These are phyloP conservation scores for Sutorius eximius DNA, from an alignment of 1,284 basidiomycete species.

Conservation along the genomic window DNA sequence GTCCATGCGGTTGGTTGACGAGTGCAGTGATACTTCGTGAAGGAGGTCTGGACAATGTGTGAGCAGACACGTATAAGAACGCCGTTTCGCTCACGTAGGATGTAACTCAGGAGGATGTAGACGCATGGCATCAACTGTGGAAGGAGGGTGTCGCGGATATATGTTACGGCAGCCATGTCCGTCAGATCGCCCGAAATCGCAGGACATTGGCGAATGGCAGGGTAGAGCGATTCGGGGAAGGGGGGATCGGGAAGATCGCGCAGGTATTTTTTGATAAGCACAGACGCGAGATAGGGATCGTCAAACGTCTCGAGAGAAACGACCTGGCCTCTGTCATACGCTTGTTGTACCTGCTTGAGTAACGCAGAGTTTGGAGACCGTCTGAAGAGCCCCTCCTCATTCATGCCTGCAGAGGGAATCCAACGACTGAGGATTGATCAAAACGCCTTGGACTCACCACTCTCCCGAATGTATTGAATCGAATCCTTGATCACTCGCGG, in stretches of 20 bases:
- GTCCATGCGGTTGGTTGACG: conserved; percentile 74
- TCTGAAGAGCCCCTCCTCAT: conserved; percentile 79
- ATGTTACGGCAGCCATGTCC: conserved; percentile 57
- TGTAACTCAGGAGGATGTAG: conserved; percentile 70
- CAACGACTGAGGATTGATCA: not conserved
- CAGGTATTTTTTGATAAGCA: conserved; percentile 82
- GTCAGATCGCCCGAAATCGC: conserved; percentile 49
- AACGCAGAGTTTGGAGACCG: conserved; percentile 71
- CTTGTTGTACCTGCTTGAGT: conserved; percentile 72
- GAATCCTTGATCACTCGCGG: conserved; percentile 78
- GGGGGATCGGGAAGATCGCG: conserved; percentile 76
- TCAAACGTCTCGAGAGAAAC: conserved; percentile 71
- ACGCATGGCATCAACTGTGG: conserved; percentile 66
- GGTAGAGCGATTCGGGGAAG: conserved; percentile 69
- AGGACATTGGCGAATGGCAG: conserved; percentile 68
- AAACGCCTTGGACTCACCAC: conserved; percentile 39
- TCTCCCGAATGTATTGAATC: conserved; percentile 67
- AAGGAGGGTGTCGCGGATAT: conserved; percentile 66
- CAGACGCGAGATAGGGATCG: conserved; percentile 80
- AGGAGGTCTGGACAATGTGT: conserved; percentile 59
- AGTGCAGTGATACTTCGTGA: conserved; percentile 71
- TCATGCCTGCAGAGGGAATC: conserved; percentile 46
- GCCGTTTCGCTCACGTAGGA: conserved; percentile 61
- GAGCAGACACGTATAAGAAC: conserved; percentile 7
- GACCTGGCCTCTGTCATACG: conserved; percentile 80